Percentiles rank a stretch among this genome's conserved stretches.
phyloP scores from a whole-genome alignment of 108 stramenopile species.

The Cylindrotheca closterium region DNA sequence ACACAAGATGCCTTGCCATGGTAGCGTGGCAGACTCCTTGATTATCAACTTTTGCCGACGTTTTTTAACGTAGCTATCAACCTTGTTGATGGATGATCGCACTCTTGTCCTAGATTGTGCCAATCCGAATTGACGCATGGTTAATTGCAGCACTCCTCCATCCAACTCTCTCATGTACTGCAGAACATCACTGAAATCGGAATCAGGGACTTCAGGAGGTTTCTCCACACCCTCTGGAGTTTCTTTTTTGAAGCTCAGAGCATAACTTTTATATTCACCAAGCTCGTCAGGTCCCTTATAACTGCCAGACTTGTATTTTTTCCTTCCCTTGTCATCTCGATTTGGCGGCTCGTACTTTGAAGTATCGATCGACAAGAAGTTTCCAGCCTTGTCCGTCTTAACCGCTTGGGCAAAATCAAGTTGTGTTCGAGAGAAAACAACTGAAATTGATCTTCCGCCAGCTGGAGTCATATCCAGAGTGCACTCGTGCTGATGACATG shows the following conservation, averaged over 20 bases:
- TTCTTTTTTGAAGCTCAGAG: conserved; percentile 31
- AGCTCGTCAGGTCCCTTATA: conserved; percentile 65
- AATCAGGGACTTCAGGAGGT: conserved; percentile 15
- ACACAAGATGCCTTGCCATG: conserved; percentile 65
- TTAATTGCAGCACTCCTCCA: conserved; percentile 29
- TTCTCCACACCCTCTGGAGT: conserved; percentile 6
- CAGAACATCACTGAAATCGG: conserved; percentile 3
- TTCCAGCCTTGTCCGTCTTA: conserved; percentile 44
- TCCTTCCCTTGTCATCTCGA: conserved; percentile 32
- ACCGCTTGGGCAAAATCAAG: conserved; percentile 56
- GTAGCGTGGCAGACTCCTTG: conserved; percentile 56
- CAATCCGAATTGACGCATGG: conserved; percentile 65
- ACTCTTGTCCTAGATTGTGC: conserved; percentile 57
- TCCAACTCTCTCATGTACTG: conserved; percentile 3
- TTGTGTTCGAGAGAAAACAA: conserved; percentile 53
- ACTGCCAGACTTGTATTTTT: conserved; percentile 31
- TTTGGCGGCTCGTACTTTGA: conserved; percentile 31
- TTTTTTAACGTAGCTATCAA: conserved; percentile 63
- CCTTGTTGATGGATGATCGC: conserved; percentile 54
- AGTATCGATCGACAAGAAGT: conserved; percentile 31
- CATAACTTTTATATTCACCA: conserved; percentile 63
- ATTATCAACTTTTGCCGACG: conserved; percentile 59
- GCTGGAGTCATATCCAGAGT: conserved; percentile 40
- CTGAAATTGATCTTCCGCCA: conserved; percentile 14
- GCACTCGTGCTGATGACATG: conserved; percentile 46